These are phyloP conservation scores for Leccinum pallidistipes DNA, from an alignment of 1,284 basidiomycete species.

Conservation along the genomic window DNA sequence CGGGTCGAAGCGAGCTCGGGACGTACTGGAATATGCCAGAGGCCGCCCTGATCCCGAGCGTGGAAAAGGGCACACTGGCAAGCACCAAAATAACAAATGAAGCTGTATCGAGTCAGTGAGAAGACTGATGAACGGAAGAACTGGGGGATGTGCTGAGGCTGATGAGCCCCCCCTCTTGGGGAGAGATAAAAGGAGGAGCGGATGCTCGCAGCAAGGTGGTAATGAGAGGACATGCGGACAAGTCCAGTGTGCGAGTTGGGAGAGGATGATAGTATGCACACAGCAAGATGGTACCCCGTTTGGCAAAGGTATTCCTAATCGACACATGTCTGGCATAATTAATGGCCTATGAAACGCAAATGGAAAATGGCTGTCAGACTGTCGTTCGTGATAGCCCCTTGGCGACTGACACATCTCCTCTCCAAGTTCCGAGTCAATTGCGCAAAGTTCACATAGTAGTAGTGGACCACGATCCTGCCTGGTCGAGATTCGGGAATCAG, in stretches of 20 bases:
- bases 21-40: constrained; percentile 26
- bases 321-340: constrained; percentile 31
- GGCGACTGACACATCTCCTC: constrained; percentile 22
- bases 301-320: constrained; percentile 32
- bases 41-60: constrained; percentile 25
- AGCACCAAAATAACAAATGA: constrained; percentile 9
- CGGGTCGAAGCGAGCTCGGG: constrained; percentile 8
- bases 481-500: constrained; percentile 11
- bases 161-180: constrained; percentile 3
- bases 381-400: constrained; percentile 22
- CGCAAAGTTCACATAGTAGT: constrained; percentile 28
- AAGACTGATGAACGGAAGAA: constrained; percentile 5
- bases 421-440: constrained; percentile 6
- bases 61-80: constrained; percentile 30
- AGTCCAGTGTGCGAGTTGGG: constrained; percentile 15
- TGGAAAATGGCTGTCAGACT: constrained; percentile 23
- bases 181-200: constrained; percentile 32
- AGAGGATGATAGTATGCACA: constrained; percentile 26
- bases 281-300: constrained; percentile 26
- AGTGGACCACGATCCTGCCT: constrained; percentile 22
- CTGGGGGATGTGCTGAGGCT: constrained; percentile 8
- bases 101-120: constrained; percentile 2
- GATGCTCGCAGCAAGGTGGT: constrained; percentile 26
- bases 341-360: constrained; percentile 34
- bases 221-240: constrained; percentile 31